Evolutionary conservation across 768 basidiomycete genomes (phyloP).

Genomic region (Xerocomellus intermedius): DNA sequence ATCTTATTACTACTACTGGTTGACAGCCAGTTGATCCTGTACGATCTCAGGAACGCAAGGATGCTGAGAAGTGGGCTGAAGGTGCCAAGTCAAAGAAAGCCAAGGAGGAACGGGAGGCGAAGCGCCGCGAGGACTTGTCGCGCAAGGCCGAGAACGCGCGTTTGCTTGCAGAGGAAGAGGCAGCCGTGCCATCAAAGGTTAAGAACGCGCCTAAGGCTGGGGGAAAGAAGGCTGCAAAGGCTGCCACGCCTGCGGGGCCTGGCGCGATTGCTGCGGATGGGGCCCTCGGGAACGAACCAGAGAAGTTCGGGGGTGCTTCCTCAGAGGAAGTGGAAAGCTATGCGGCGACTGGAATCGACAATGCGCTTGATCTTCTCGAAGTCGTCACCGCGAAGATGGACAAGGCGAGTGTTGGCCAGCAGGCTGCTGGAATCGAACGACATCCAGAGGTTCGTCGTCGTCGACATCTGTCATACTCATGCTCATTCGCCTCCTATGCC

Average conservation of each 20-base stretch:
- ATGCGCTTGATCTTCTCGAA: constrained; percentile 84
- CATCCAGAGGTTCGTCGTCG: constrained; percentile 81
- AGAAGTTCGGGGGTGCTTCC: constrained; percentile 27
- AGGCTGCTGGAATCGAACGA: constrained; percentile 81
- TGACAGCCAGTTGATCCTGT: constrained; percentile 4
- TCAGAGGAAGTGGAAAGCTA: constrained; percentile 60
- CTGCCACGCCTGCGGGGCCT: constrained; percentile 69
- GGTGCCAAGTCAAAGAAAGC: constrained; percentile 64
- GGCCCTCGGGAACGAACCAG: constrained; percentile 32
- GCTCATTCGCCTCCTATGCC: constrained; percentile 12
- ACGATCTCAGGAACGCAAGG: constrained; percentile 60
- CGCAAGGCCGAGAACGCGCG: constrained; percentile 86
- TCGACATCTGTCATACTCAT: background rate
- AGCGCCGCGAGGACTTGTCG: constrained; percentile 75
- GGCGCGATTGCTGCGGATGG: constrained; percentile 82
- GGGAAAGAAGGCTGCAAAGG: constrained; percentile 53
- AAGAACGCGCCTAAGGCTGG: constrained; percentile 66
- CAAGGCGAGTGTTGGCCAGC: constrained; percentile 85
- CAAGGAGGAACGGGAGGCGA: constrained; percentile 76
- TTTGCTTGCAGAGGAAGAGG: constrained; percentile 87
- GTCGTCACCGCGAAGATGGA: constrained; percentile 91
- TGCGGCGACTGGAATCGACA: constrained; percentile 85
- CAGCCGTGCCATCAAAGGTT: constrained; percentile 50
- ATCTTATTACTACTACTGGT: background rate
- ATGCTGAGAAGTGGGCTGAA: constrained; percentile 66